Conservation (phyloP, 1,139 yeast species). For the Lodderomyces beijingensis region DNA sequence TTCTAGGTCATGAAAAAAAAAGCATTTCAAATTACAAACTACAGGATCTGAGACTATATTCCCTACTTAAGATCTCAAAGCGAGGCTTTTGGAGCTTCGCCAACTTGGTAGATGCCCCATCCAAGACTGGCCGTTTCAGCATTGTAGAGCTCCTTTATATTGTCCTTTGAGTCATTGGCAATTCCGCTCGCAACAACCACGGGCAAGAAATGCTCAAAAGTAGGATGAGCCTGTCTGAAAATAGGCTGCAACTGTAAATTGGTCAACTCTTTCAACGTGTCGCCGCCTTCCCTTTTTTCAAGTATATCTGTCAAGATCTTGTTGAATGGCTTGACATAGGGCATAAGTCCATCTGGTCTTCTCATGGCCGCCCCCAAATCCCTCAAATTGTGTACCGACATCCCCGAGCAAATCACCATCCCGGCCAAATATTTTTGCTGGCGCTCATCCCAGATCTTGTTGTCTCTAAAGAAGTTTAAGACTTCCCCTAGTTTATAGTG, state of each 20-base stretch:
- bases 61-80: too few relatives aligned
- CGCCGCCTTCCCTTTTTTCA: constrained; percentile 15
- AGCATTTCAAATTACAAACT: too few relatives aligned
- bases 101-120: constrained; percentile 62
- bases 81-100: constrained; percentile 10
- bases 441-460: constrained; percentile 31
- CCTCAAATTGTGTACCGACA: constrained; percentile 71
- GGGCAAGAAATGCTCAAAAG: constrained; percentile 71
- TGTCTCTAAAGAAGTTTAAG: constrained; percentile 47
- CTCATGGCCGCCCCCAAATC: constrained; percentile 36
- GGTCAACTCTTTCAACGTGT: constrained; percentile 13
- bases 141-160: constrained; percentile 44
- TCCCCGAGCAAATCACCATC: constrained; percentile 61
- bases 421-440: constrained; percentile 34
- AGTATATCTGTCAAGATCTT: constrained; percentile 35
- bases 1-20: too few relatives aligned
- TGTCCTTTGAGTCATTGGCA: constrained; percentile 27
- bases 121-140: constrained; percentile 48
- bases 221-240: constrained; percentile 60
- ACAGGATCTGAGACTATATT: too few relatives aligned
- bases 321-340: constrained; percentile 52
- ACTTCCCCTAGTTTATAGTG: constrained; percentile 56
- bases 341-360: constrained; percentile 24
- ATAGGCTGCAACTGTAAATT: constrained; percentile 22
- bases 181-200: constrained; percentile 66